Evolutionary conservation across 306 rosid species (phyloP), one percentile per base, ranked within the genome.

Genomic region (Citrullus mucosospermus): DNA sequence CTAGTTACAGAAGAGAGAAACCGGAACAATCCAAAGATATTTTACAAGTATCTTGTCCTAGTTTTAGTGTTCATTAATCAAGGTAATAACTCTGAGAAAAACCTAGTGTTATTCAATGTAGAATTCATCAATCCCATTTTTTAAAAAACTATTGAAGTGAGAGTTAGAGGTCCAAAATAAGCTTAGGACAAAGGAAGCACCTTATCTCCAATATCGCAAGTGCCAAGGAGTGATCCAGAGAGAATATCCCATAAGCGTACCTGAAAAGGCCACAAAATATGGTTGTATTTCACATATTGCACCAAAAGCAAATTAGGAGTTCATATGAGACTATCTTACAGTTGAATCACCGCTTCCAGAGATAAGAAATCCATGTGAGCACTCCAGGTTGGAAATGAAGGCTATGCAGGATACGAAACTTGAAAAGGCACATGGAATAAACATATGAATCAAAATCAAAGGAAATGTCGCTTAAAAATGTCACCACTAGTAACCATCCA

Each of bases 291-390:
- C 81, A 58, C 57, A 81, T 41, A 83, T 56, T 76, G 41, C 76
- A 81, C 66, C 74, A 7, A 54, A 62, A 60, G 74, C 39, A 77
- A 75, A 84, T 55, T 22, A 81, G 74, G 16, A 38, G 85, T 77
- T 78, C 69, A 62, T 32, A 65, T 67, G 69, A 38, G 56, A 80
- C 83, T 62, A 60, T 76, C 91, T 89, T 68, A 95, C 97, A 0
- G 97, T 92, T 54, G 96, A 90, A 88, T 95, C 97, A 55, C 97
- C 97, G 67, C 97, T 85, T 82, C 99, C 99, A 80, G 99, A 95
- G 62, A 92, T 78, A 59, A 94, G 90, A 85, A 86, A 86, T 20
- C 93, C 87, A 38, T 84, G 87, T 77, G 90, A 88, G 83, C 43
- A 83, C 77, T 89, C 91, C 78, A 72, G 83, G 82, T 82, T 82